phyloP scores from a whole-genome alignment of 495 filamentous ascomycete species.

The Pseudotulostoma volvatum region DNA sequence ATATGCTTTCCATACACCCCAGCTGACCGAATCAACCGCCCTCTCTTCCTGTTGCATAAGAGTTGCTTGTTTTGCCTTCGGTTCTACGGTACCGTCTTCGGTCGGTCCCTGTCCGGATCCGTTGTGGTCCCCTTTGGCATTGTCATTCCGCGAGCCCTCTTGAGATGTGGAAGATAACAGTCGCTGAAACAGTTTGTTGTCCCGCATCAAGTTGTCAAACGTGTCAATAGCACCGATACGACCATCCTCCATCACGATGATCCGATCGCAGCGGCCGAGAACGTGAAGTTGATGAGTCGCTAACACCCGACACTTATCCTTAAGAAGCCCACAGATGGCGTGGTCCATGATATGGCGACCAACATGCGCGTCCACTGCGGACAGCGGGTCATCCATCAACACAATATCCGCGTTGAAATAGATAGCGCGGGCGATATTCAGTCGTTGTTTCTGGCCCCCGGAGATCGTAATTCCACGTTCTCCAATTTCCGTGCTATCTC shows the following conservation, averaged over 20 bases:
- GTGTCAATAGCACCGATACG: constrained; percentile 71
- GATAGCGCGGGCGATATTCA: constrained; percentile 70
- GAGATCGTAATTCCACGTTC: constrained; percentile 47
- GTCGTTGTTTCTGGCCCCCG: constrained; percentile 49
- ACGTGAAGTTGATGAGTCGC: constrained; percentile 94
- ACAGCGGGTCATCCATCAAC: constrained; percentile 72
- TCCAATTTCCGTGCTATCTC: constrained; percentile 43
- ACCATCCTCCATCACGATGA: constrained; percentile 82
- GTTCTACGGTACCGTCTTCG: constrained; percentile 38
- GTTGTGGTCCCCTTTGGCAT: constrained; percentile 27
- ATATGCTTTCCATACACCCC: constrained; percentile 70
- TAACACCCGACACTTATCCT: constrained; percentile 75
- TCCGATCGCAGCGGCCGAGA: constrained; percentile 71
- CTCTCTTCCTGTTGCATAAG: constrained; percentile 90
- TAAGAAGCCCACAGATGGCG: constrained; percentile 77
- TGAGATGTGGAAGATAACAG: constrained; percentile 72
- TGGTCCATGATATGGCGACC: constrained; percentile 93
- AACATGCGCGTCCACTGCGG: constrained; percentile 73
- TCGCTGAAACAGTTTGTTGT: constrained; percentile 55
- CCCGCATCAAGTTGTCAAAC: constrained; percentile 66
- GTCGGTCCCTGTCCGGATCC: constrained; percentile 36
- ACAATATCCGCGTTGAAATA: constrained; percentile 72
- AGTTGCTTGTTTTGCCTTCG: constrained; percentile 35
- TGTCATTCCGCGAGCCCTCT: constrained; percentile 40
- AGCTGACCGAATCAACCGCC: constrained; percentile 63